These are phyloP conservation scores for Thymus quinquecostatus DNA, from an alignment of 257 asterid species.

Conservation along the genomic window DNA sequence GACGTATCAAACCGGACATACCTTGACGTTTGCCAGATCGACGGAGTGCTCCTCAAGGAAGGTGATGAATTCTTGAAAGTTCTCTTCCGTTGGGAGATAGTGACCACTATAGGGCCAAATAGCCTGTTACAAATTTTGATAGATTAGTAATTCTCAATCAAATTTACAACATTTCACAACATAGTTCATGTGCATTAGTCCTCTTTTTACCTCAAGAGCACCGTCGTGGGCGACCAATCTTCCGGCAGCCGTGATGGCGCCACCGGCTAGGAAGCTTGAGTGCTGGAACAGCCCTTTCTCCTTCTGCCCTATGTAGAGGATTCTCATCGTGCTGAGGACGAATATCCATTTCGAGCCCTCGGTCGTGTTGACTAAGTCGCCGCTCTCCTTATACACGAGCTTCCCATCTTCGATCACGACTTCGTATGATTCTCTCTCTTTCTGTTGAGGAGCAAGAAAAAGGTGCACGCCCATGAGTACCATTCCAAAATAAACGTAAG, in stretches of 20 bases:
- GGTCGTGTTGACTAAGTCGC: conserved; percentile 53
- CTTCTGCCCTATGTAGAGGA: conserved; percentile 80
- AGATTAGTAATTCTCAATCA: too few relatives aligned
- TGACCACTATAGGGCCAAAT: conserved; percentile 83
- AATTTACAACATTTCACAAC: too few relatives aligned
- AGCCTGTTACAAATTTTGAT: conserved; percentile 32
- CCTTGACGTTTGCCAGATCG: conserved; percentile 74
- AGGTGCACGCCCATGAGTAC: not conserved
- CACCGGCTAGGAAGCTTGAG: conserved; percentile 93
- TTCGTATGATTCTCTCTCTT: conserved; percentile 80
- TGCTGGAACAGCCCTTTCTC: conserved; percentile 83
- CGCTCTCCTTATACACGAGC: conserved; percentile 69
- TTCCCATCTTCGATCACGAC: conserved; percentile 67
- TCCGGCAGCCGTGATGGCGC: conserved; percentile 94
- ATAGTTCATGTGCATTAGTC: too few relatives aligned
- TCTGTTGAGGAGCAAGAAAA: conserved; percentile 42
- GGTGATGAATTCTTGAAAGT: conserved; percentile 54
- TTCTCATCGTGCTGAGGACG: conserved; percentile 85
- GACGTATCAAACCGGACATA: conserved; percentile 5
- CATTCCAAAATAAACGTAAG: not conserved
- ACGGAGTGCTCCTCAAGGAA: conserved; percentile 63
- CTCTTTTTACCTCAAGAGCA: conserved; percentile 20
- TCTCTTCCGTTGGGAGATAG: conserved; percentile 75
- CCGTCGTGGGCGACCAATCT: conserved; percentile 80
- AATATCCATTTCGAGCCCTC: conserved; percentile 95